Evolutionary conservation across 805 yeast genomes (phyloP).

Genomic region (Starmerella apis): DNA sequence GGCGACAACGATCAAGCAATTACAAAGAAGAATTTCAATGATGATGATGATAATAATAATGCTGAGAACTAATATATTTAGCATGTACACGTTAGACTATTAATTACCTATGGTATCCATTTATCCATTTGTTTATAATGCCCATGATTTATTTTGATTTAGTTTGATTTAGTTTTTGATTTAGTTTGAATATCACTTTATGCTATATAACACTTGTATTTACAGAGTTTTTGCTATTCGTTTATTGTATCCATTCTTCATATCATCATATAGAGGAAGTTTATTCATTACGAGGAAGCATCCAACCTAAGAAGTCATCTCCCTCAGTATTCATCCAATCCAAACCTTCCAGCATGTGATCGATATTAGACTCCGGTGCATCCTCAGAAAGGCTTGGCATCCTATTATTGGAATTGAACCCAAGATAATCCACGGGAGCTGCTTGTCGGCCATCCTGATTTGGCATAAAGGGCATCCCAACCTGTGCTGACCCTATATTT

Average conservation of each 20-base stretch:
- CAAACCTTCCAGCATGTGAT: constrained; percentile 47
- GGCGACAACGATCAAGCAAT: background rate
- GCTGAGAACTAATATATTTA: background rate
- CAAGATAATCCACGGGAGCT: background rate
- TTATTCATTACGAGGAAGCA: constrained; percentile 31
- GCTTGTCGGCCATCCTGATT: background rate
- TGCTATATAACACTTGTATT: too few relatives aligned
- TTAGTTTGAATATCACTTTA: too few relatives aligned
- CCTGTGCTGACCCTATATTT: background rate
- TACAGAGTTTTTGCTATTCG: too few relatives aligned
- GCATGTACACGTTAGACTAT: background rate
- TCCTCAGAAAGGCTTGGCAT: background rate
- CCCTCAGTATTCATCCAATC: constrained; percentile 75
- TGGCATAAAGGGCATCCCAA: background rate
- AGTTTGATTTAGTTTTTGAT: too few relatives aligned
- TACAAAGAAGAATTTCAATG: background rate
- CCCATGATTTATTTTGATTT: too few relatives aligned
- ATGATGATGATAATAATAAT: background rate
- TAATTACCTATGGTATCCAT: background rate
- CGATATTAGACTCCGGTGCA: constrained; percentile 20
- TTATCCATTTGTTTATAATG: too few relatives aligned
- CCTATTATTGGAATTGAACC: background rate
- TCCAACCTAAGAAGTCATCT: constrained; percentile 91
- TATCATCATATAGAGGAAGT: too few relatives aligned
- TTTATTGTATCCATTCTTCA: too few relatives aligned